Evolutionary conservation across 495 filamentous ascomycete genomes (phyloP).

Genomic region (Hypoxylon intermedium): DNA sequence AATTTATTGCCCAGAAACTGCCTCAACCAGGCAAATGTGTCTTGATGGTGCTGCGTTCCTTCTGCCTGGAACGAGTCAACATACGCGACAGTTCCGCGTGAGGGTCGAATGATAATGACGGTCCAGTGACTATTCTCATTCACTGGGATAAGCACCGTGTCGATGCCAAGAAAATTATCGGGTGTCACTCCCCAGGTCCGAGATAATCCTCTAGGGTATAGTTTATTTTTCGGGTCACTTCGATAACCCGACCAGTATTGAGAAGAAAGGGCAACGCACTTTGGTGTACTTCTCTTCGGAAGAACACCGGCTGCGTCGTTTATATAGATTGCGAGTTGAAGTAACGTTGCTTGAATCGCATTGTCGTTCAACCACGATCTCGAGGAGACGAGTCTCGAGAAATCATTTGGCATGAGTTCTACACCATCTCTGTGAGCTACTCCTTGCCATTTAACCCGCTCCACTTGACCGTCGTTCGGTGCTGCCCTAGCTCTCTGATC

Average conservation of each 20-base stretch:
- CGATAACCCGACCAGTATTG: constrained; percentile 71
- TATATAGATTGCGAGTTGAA: constrained; percentile 64
- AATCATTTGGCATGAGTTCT: constrained; percentile 65
- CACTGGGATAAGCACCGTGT: constrained; percentile 57
- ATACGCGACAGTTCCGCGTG: constrained; percentile 69
- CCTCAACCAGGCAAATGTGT: constrained; percentile 58
- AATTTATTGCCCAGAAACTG: constrained; percentile 65
- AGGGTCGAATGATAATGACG: constrained; percentile 72
- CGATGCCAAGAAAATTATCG: constrained; percentile 50
- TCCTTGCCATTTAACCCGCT: constrained; percentile 45
- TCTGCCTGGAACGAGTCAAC: constrained; percentile 69
- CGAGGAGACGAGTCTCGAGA: constrained; percentile 61
- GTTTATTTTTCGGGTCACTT: constrained; percentile 54
- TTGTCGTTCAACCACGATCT: constrained; percentile 83
- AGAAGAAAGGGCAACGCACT: constrained; percentile 72
- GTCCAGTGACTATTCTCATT: constrained; percentile 63
- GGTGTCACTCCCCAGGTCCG: constrained; percentile 44
- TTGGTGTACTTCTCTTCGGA: constrained; percentile 59
- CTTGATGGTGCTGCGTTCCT: constrained; percentile 30
- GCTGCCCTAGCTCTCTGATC: constrained; percentile 27
- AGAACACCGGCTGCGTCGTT: constrained; percentile 58
- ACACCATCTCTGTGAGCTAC: constrained; percentile 54
- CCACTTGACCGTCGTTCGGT: constrained; percentile 41
- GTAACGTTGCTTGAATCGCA: constrained; percentile 73
- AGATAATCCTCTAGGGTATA: constrained; percentile 42